Conservation (phyloP, 2,329 filamentous ascomycete species). For the Curvularia hawaiiensis region DNA sequence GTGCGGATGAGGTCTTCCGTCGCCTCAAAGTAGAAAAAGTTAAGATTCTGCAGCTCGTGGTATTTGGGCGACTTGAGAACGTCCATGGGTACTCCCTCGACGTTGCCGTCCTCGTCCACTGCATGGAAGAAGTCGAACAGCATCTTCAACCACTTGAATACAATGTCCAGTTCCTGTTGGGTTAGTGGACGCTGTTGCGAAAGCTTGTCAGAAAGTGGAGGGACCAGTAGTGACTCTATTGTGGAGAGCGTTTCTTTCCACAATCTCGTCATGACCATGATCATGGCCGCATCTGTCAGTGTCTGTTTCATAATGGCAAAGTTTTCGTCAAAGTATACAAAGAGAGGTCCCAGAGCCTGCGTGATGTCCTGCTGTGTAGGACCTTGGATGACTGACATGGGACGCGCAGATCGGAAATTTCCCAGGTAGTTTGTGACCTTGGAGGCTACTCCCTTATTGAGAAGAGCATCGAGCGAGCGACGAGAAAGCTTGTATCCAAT, state of each 20-base stretch:
- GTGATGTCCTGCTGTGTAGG: constrained; percentile 76
- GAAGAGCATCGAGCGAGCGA: constrained; percentile 75
- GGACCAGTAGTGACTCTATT: constrained; percentile 87
- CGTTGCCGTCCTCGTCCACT: constrained; percentile 82
- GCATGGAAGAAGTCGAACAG: constrained; percentile 96
- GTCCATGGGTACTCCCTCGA: constrained; percentile 85
- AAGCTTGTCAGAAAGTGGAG: constrained; percentile 92
- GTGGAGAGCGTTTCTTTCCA: constrained; percentile 98
- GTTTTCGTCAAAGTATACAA: constrained; percentile 96
- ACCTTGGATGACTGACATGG: constrained; percentile 56
- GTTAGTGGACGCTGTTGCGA: constrained; percentile 82
- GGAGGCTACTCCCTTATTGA: constrained; percentile 74
- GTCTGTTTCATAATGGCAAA: constrained; percentile 99
- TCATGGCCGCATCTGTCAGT: constrained; percentile 93
- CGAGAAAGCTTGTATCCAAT: constrained; percentile 88
- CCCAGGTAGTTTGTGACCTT: constrained; percentile 65
- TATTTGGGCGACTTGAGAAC: constrained; percentile 97
- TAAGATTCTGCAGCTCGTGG: constrained; percentile 92
- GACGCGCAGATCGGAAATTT: constrained; percentile 59
- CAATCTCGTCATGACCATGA: constrained; percentile 94
- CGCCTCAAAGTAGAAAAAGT: constrained; percentile 98
- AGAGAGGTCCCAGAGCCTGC: constrained; percentile 80
- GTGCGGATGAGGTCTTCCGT: constrained; percentile 91
- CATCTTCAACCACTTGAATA: constrained; percentile 91
- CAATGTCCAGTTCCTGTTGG: constrained; percentile 89